Conservation (phyloP, 495 filamentous ascomycete species). For the Penicillium manginii region DNA sequence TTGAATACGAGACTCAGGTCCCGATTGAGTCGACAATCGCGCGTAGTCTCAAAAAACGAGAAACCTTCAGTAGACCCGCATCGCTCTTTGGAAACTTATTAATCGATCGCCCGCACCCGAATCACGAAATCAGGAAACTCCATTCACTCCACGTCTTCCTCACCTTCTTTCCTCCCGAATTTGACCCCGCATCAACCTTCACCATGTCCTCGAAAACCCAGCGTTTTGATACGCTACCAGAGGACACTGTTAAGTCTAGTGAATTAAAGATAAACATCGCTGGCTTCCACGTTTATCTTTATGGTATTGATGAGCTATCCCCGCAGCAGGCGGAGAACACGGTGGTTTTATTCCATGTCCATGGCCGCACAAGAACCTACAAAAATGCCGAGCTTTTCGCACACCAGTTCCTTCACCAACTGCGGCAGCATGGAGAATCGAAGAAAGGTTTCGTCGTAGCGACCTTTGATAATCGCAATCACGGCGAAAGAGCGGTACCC, state of each 20-base stretch:
- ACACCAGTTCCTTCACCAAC: neutral
- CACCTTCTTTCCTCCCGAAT: neutral
- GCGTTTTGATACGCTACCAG: neutral
- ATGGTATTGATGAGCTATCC: conserved; percentile 1
- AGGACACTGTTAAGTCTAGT: neutral
- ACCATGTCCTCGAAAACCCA: neutral
- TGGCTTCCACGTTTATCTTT: neutral
- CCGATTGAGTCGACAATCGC: too few relatives aligned
- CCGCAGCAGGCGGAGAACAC: conserved; percentile 2
- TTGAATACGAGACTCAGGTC: too few relatives aligned
- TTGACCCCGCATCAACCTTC: neutral
- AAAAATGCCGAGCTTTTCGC: neutral
- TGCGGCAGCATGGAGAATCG: neutral
- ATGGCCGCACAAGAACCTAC: neutral
- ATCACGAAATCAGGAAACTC: neutral
- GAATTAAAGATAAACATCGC: neutral
- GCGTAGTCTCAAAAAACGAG: too few relatives aligned
- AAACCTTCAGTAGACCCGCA: neutral
- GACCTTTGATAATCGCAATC: conserved; percentile 3
- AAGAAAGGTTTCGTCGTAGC: conserved; percentile 3
- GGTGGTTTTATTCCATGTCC: conserved; percentile 3
- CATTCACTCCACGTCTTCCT: too few relatives aligned
- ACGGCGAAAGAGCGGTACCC: conserved; percentile 4
- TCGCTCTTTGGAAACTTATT: neutral
- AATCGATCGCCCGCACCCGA: conserved; percentile 1